phyloP scores from a whole-genome alignment of 169 alveolate genomes.

The Plasmodium knowlesi region DNA sequence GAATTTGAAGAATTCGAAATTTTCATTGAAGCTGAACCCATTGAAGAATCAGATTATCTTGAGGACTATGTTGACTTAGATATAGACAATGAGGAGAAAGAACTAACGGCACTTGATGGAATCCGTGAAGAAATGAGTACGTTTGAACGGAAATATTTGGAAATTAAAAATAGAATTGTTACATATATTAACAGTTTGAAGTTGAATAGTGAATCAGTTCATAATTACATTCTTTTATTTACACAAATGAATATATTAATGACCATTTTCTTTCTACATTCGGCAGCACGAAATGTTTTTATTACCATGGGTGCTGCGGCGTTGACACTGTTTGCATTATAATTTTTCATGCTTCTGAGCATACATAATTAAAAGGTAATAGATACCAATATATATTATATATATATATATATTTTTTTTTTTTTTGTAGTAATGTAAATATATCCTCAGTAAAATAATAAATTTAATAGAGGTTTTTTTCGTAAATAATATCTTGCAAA shows the following conservation, averaged over 20 bases:
- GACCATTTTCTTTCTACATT: not conserved
- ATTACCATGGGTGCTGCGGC: not conserved
- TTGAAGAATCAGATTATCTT: not conserved
- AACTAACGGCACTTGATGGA: not conserved
- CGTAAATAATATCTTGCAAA: not conserved
- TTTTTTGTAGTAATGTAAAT: not conserved
- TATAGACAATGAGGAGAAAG: not conserved
- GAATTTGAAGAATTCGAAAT: not conserved
- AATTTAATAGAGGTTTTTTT: not conserved
- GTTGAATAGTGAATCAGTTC: not conserved
- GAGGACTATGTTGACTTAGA: not conserved
- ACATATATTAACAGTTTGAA: not conserved
- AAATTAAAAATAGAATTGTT: not conserved
- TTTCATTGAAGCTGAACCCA: not conserved
- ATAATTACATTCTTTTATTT: not conserved
- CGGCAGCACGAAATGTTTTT: not conserved
- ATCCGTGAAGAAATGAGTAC: not conserved
- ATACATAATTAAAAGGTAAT: not conserved
- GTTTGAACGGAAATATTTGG: not conserved
- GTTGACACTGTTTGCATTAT: not conserved
- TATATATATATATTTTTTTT: not conserved
- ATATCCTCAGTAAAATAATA: not conserved
- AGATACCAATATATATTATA: not conserved
- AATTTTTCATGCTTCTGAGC: not conserved
- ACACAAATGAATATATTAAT: not conserved